Evolutionary conservation across 352 stramenopile species (phyloP).

Genomic region (Phytophthora rubi): DNA sequence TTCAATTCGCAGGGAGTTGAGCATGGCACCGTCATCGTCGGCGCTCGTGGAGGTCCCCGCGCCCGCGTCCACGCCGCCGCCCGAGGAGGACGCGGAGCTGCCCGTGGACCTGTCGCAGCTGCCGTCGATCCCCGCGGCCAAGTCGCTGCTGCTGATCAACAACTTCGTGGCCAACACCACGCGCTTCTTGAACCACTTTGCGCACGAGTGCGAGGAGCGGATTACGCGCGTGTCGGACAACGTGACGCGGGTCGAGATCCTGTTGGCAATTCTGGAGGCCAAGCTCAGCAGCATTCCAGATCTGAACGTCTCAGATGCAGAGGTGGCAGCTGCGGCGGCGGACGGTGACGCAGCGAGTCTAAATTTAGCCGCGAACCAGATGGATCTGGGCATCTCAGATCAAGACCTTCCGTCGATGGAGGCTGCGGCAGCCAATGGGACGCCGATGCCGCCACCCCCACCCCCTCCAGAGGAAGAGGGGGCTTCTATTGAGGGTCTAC

Average conservation of each 20-base stretch:
- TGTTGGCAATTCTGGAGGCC: constrained; percentile 84
- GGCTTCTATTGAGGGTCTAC: constrained; percentile 24
- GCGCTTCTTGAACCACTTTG: constrained; percentile 89
- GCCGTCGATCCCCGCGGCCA: constrained; percentile 71
- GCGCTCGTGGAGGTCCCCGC: constrained; percentile 53
- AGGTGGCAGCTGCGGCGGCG: constrained; percentile 47
- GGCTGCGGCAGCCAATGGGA: constrained; percentile 28
- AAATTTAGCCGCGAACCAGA: constrained; percentile 24
- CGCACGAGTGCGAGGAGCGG: constrained; percentile 83
- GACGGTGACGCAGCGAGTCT: constrained; percentile 8
- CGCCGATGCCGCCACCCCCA: constrained; percentile 55
- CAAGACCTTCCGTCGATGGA: constrained; percentile 67
- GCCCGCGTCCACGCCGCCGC: constrained; percentile 2
- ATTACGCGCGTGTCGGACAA: constrained; percentile 73
- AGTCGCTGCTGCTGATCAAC: constrained; percentile 85
- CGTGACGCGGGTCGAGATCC: constrained; percentile 84
- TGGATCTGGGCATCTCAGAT: constrained; percentile 70
- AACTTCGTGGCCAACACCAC: constrained; percentile 90
- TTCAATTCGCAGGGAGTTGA: constrained; percentile 21
- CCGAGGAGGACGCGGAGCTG: constrained; percentile 71
- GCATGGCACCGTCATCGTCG: constrained; percentile 52
- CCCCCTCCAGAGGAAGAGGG: constrained; percentile 38
- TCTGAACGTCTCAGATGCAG: constrained; percentile 67
- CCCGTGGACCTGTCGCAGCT: constrained; percentile 83
- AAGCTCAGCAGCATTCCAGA: constrained; percentile 89